Evolutionary conservation across 2,329 filamentous ascomycete genomes (phyloP).

Genomic region (Cytospora paraplurivora): DNA sequence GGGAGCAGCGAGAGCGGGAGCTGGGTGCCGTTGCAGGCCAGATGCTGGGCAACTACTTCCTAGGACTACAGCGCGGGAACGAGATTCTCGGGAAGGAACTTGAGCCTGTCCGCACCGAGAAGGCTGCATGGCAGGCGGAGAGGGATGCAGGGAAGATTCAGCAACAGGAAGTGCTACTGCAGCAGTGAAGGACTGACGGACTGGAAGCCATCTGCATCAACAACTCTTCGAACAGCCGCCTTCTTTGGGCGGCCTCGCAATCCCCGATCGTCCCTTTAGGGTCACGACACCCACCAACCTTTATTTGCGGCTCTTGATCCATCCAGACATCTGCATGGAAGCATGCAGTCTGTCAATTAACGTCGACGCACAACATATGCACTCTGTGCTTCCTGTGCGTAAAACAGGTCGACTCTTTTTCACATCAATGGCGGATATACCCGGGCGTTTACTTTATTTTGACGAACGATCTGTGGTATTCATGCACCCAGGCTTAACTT

Average conservation of each 20-base stretch:
- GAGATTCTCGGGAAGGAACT: conserved; percentile 25
- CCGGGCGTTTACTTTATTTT: neutral
- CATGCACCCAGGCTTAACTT: neutral
- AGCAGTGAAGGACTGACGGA: conserved; percentile 1
- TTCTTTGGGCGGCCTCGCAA: neutral
- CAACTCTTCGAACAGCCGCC: neutral
- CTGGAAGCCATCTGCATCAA: neutral
- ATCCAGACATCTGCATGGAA: neutral
- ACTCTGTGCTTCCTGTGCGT: neutral
- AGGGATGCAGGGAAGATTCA: conserved; percentile 11
- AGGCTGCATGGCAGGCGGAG: conserved; percentile 25
- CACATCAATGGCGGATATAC: neutral
- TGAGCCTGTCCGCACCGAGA: conserved; percentile 23
- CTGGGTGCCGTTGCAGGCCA: conserved; percentile 37
- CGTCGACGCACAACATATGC: neutral
- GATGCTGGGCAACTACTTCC: conserved; percentile 29
- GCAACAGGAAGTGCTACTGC: neutral
- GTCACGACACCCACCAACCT: neutral
- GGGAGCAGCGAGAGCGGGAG: conserved; percentile 32
- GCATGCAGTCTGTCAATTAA: neutral
- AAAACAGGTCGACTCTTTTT: neutral
- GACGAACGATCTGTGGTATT: neutral
- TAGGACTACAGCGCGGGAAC: conserved; percentile 26
- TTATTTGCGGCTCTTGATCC: neutral
- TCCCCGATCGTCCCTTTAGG: neutral